phyloP scores from a whole-genome alignment of 2,329 filamentous ascomycete species.

The Xenosphaeropsis pyriputrescens region DNA sequence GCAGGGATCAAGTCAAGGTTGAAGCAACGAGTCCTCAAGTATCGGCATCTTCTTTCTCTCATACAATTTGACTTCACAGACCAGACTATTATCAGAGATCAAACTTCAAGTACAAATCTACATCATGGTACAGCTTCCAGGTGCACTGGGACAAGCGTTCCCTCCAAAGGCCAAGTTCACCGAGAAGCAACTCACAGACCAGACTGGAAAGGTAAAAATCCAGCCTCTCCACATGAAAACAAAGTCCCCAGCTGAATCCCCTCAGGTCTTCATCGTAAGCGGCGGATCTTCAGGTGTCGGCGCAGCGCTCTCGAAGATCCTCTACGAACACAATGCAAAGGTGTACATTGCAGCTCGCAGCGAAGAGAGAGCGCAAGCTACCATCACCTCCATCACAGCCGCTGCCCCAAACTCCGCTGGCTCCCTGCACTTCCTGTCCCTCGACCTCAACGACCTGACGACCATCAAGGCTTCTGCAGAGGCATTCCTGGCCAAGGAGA shows the following conservation, averaged over 20 bases:
- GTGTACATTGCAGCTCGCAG: conserved; percentile 28
- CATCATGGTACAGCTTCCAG: too few relatives aligned
- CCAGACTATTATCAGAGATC: too few relatives aligned
- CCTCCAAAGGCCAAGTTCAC: conserved; percentile 16
- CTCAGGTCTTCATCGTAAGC: conserved; percentile 22
- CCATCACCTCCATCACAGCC: conserved; percentile 23
- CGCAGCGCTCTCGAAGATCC: conserved; percentile 21
- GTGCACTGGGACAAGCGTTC: conserved; percentile 4
- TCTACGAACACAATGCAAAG: conserved; percentile 25
- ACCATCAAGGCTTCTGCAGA: conserved; percentile 22
- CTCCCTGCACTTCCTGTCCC: conserved; percentile 19
- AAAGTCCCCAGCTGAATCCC: too few relatives aligned
- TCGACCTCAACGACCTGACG: conserved; percentile 23
- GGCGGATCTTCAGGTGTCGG: conserved; percentile 23
- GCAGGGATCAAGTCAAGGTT: too few relatives aligned
- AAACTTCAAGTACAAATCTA: too few relatives aligned
- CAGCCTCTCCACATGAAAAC: neutral
- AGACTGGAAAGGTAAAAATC: conserved; percentile 12
- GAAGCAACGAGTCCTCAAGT: too few relatives aligned
- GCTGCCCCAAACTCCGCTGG: conserved; percentile 17
- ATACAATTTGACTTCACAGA: too few relatives aligned
- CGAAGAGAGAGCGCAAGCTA: conserved; percentile 20
- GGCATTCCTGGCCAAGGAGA: conserved; percentile 20
- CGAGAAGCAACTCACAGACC: conserved; percentile 16
- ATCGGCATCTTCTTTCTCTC: too few relatives aligned